Percentiles rank a stretch among this genome's conserved stretches.
Evolutionary conservation across 2,329 filamentous ascomycete species (phyloP).

Genomic region (Dothistroma septosporum): DNA sequence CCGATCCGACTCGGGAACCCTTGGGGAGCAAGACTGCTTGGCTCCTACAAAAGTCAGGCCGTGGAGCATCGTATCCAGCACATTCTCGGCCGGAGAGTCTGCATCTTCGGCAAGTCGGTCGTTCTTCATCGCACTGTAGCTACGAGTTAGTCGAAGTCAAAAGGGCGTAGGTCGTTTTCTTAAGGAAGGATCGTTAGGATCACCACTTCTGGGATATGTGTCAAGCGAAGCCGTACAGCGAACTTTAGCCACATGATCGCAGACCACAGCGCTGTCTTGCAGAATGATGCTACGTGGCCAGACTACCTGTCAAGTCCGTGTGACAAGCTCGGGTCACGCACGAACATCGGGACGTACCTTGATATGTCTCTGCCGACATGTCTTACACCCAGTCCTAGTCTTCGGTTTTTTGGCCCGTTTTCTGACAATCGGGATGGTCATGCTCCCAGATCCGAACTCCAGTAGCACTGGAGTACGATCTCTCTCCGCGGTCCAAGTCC

Average conservation of each 20-base stretch:
- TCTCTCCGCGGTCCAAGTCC: neutral
- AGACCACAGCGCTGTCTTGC: neutral
- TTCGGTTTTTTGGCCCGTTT: constrained; percentile 18
- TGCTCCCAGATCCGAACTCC: neutral
- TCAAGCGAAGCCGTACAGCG: neutral
- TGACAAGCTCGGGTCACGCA: neutral
- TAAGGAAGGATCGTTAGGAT: neutral
- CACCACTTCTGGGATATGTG: neutral
- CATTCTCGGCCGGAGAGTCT: constrained; percentile 12
- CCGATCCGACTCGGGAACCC: neutral
- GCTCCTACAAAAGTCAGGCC: constrained; percentile 5
- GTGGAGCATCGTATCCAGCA: constrained; percentile 15
- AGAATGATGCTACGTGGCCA: neutral
- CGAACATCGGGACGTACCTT: constrained; percentile 6
- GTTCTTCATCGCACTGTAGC: constrained; percentile 13
- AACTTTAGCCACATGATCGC: neutral
- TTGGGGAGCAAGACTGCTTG: constrained; percentile 11
- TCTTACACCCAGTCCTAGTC: constrained; percentile 15
- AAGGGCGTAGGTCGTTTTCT: neutral
- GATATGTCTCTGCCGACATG: constrained; percentile 18
- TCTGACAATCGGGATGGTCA: constrained; percentile 6
- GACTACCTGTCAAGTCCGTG: neutral
- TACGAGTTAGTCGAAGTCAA: neutral
- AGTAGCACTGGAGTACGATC: neutral
- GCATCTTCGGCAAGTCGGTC: constrained; percentile 14